These are phyloP conservation scores for Trichoderma sp. DNA, from an alignment of 2,329 filamentous ascomycete species.

Conservation along the genomic window DNA sequence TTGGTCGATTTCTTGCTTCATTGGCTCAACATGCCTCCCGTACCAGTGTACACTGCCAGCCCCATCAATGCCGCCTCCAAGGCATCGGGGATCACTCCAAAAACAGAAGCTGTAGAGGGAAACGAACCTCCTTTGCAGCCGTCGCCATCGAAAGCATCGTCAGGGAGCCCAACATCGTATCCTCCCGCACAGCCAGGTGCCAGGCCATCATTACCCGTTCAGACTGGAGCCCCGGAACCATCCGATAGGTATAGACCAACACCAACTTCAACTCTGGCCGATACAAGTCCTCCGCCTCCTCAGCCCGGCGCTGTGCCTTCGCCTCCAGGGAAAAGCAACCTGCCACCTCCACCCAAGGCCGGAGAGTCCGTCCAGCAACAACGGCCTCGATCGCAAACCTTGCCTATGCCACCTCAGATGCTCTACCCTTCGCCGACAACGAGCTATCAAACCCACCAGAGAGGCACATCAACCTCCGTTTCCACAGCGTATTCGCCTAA, in stretches of 20 bases:
- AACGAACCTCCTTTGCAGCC: slow-evolving; percentile 26
- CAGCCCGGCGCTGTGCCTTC: slow-evolving; percentile 59
- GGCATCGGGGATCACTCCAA: slow-evolving; percentile 50
- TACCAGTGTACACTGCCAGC: slow-evolving; percentile 60
- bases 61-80: slow-evolving; percentile 60
- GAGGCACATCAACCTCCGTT: slow-evolving; percentile 49
- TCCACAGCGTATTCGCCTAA: slow-evolving; percentile 32
- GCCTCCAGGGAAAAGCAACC: slow-evolving; percentile 35
- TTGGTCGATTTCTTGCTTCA: background rate
- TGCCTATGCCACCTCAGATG: slow-evolving; percentile 52
- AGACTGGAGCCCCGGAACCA: slow-evolving; percentile 42
- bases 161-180: slow-evolving; percentile 32
- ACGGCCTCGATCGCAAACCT: slow-evolving; percentile 40
- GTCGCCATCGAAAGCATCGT: slow-evolving; percentile 34
- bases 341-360: slow-evolving; percentile 55
- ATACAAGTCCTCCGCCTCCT: slow-evolving; percentile 51
- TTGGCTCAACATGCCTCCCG: slow-evolving; percentile 53
- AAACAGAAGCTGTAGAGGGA: slow-evolving; percentile 40
- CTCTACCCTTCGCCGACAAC: slow-evolving; percentile 49
- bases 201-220: slow-evolving; percentile 44
- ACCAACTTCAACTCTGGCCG: slow-evolving; percentile 47
- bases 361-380: slow-evolving; percentile 45
- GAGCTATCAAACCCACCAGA: slow-evolving; percentile 43
- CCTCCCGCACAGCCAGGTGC: slow-evolving; percentile 52
- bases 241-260: slow-evolving; percentile 43